phyloP scores from a whole-genome alignment of 495 filamentous ascomycete species.

The Aspergillus leporis region DNA sequence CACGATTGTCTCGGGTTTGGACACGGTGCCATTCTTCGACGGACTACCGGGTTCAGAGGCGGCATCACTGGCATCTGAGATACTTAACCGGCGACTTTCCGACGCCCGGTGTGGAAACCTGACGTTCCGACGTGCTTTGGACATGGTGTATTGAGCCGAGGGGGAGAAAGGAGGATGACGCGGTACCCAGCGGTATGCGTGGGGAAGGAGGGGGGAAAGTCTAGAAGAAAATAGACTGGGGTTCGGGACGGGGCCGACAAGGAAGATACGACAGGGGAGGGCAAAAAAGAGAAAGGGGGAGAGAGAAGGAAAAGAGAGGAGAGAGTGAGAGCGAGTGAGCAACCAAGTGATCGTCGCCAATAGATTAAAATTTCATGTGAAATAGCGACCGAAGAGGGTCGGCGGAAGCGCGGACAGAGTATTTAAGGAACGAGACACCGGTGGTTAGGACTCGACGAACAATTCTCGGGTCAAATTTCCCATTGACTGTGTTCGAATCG shows the following conservation, averaged over 20 bases:
- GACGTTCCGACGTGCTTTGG: conserved; percentile 77
- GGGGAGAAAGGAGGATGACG: conserved; percentile 11
- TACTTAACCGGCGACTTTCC: conserved; percentile 59
- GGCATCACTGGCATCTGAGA: conserved; percentile 80
- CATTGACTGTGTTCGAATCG: neutral
- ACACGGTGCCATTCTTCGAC: conserved; percentile 46
- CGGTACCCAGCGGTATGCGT: conserved; percentile 15
- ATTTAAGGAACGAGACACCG: neutral
- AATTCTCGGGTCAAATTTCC: neutral
- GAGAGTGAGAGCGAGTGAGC: conserved; percentile 3
- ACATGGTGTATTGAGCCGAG: conserved; percentile 49
- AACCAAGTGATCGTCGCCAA: conserved; percentile 21
- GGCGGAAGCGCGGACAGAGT: conserved; percentile 16
- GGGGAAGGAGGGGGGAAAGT: conserved; percentile 24
- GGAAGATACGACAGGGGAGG: conserved; percentile 6
- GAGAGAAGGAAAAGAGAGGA: conserved; percentile 11
- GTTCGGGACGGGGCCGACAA: conserved; percentile 15
- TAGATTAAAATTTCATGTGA: conserved; percentile 32
- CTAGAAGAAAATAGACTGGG: conserved; percentile 22
- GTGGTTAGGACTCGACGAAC: neutral
- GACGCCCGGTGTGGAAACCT: conserved; percentile 70
- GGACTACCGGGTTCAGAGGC: conserved; percentile 62
- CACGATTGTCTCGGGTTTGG: conserved; percentile 47
- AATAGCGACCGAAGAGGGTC: conserved; percentile 20
- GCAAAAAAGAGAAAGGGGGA: conserved; percentile 6